These are phyloP conservation scores for Strigomonas galati DNA, from an alignment of 208 protist species.

Conservation along the genomic window DNA sequence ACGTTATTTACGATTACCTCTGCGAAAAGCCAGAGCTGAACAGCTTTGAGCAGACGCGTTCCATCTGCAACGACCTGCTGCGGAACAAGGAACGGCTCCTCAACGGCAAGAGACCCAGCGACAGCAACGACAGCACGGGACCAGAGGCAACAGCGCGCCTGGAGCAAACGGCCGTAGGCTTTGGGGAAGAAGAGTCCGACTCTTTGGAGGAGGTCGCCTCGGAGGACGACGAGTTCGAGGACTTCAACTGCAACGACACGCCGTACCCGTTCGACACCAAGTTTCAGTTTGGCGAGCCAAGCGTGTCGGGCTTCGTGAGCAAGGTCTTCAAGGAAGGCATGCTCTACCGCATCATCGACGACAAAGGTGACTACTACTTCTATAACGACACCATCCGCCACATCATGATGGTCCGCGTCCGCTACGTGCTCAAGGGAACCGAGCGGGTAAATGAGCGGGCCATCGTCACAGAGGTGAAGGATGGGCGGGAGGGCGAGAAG, in stretches of 20 bases:
- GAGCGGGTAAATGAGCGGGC: slow-evolving; percentile 38
- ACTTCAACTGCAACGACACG: slow-evolving; percentile 30
- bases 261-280: slow-evolving; percentile 24
- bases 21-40: slow-evolving; percentile 15
- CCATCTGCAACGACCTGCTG: slow-evolving; percentile 28
- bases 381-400: slow-evolving; percentile 73
- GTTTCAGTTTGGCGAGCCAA: slow-evolving; percentile 36
- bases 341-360: slow-evolving; percentile 48
- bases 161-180: not conserved
- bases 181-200: slow-evolving; percentile 1
- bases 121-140: not conserved
- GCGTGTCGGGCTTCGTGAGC: slow-evolving; percentile 24
- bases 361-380: slow-evolving; percentile 42
- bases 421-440: slow-evolving; percentile 26
- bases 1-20: slow-evolving; percentile 42
- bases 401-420: slow-evolving; percentile 55
- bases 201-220: slow-evolving; percentile 16
- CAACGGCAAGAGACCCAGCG: not conserved
- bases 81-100: slow-evolving; percentile 26
- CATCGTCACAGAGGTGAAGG: slow-evolving; percentile 17
- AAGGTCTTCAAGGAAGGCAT: slow-evolving; percentile 39
- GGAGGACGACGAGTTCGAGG: slow-evolving; percentile 53
- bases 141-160: not conserved
- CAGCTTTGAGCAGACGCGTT: slow-evolving; percentile 10
- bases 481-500: slow-evolving; percentile 18